Percentiles rank a stretch among this genome's conserved stretches.
Evolutionary conservation across 2,329 filamentous ascomycete species (phyloP).

Genomic region (Pseudogymnoascus sp.): DNA sequence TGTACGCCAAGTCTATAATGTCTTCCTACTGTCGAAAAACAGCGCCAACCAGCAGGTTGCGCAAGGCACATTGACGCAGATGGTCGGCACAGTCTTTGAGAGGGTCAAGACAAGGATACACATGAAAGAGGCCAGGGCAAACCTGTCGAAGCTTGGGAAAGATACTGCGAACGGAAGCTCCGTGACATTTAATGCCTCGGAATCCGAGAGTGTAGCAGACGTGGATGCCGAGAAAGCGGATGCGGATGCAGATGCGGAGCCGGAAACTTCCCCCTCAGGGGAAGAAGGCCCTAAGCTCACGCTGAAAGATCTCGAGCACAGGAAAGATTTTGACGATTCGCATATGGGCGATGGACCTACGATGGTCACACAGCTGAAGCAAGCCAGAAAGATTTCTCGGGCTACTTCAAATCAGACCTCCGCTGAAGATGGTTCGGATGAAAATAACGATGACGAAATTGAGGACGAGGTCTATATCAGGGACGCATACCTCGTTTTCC

Average conservation of each 20-base stretch:
- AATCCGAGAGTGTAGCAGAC: slow-evolving; percentile 19
- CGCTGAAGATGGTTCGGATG: slow-evolving; percentile 47
- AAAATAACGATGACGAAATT: slow-evolving; percentile 54
- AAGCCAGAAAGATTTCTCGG: slow-evolving; percentile 33
- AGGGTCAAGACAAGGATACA: slow-evolving; percentile 80
- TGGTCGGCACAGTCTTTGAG: slow-evolving; percentile 98
- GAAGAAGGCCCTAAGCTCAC: slow-evolving; percentile 50
- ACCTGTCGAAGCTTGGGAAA: slow-evolving; percentile 30
- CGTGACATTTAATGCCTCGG: slow-evolving; percentile 26
- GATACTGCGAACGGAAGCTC: slow-evolving; percentile 25
- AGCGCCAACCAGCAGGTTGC: slow-evolving; percentile 95
- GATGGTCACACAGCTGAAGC: slow-evolving; percentile 57
- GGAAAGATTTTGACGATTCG: slow-evolving; percentile 60
- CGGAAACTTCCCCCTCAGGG: slow-evolving; percentile 19
- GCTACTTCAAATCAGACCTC: slow-evolving; percentile 49
- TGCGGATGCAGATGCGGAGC: slow-evolving; percentile 18
- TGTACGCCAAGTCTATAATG: slow-evolving; percentile 96
- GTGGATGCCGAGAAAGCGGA: slow-evolving; percentile 17
- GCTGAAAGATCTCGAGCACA: slow-evolving; percentile 58
- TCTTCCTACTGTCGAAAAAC: slow-evolving; percentile 90
- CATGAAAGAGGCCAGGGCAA: slow-evolving; percentile 73
- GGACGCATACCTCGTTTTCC: slow-evolving; percentile 93
- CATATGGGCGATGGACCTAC: slow-evolving; percentile 60
- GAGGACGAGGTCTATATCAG: slow-evolving; percentile 97
- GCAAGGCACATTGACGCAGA: slow-evolving; percentile 93